Evolutionary conservation across 2,329 filamentous ascomycete species (phyloP), one percentile per base, ranked within the genome.

Genomic region (Sarocladium kiliense): DNA sequence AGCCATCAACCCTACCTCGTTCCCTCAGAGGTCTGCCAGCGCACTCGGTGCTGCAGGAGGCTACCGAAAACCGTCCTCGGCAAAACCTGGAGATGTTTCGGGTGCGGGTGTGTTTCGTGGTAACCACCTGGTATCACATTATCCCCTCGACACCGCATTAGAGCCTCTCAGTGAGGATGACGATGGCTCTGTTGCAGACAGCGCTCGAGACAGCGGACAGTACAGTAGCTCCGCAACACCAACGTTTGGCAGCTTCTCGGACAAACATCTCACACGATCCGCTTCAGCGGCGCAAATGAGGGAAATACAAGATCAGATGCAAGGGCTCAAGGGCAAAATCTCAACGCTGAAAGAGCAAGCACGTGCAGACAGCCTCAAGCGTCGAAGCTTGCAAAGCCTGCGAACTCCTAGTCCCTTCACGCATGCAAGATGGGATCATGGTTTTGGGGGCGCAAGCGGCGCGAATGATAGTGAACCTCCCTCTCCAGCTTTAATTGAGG

Each of bases 241-340:
- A 1, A 74, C 72, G 0, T 74, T 72, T 50, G 72, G 77, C 53
- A 63, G 68, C 1, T 72, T 64, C 34, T 63, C 65, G n/a, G 74
- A 77, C 10, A 72, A 75, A 42, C 77, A 76, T 1, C 70, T 87
- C 9, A 80, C 80, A 25, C 80, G 89, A 18, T 86, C 88, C 2
- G 78, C 84, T 14, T 93, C 90, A 1, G 84, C 84, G n/a, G 79
- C 86, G 14, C 86, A 89, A 64, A 84, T 89, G 65, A 84, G 86
- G 9, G 81, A 82, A 53, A 75, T 96, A 42, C 89, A 90, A 58
- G 87, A 91, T 60, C 91, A 96, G 67, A 89, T 96, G 81, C 85
- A 88, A 55, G 90, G 88, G 54, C 77, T 96, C 47, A 92, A 91
- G 65, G 89, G 88, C 57, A 90, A 91, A 64, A 91, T 96, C 34